Evolutionary conservation across 495 filamentous ascomycete species (phyloP).

Genomic region (Margaritispora aquatica): DNA sequence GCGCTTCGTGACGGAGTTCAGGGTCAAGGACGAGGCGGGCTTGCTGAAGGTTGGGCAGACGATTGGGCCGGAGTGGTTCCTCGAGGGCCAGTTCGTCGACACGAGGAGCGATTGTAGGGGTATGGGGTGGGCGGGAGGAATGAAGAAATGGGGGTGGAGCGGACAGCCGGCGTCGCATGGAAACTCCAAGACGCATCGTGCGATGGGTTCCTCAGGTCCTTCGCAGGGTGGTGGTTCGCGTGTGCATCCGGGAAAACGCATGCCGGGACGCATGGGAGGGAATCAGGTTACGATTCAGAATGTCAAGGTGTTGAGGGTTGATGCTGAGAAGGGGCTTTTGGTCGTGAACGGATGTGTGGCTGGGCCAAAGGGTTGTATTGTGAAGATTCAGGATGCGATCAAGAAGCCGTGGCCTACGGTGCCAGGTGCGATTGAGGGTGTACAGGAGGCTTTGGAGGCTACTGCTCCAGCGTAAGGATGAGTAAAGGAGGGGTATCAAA

Average conservation of each 20-base stretch:
- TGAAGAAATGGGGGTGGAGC: conserved; percentile 86
- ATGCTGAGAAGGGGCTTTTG: conserved; percentile 77
- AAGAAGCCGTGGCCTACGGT: conserved; percentile 79
- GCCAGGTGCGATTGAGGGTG: conserved; percentile 10
- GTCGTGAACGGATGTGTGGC: conserved; percentile 80
- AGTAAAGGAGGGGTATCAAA: conserved; percentile 7
- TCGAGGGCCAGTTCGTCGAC: conserved; percentile 86
- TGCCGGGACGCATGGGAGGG: conserved; percentile 92
- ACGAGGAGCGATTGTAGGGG: conserved; percentile 70
- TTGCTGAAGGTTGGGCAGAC: conserved; percentile 64
- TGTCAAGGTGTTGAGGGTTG: conserved; percentile 79
- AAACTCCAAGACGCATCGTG: conserved; percentile 85
- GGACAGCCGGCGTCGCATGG: conserved; percentile 93
- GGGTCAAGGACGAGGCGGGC: conserved; percentile 64
- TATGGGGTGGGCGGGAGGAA: conserved; percentile 91
- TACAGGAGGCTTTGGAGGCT: conserved; percentile 14
- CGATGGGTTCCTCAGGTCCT: conserved; percentile 80
- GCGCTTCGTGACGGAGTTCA: conserved; percentile 75
- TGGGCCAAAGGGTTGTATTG: conserved; percentile 75
- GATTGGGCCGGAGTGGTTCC: conserved; percentile 80
- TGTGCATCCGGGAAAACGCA: conserved; percentile 92
- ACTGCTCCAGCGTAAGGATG: not conserved
- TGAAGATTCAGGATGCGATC: conserved; percentile 84
- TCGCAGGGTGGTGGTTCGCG: conserved; percentile 87
- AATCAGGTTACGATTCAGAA: conserved; percentile 84